Evolutionary conservation across 1,139 yeast genomes (phyloP).

Genomic region (Suhomyces chickasaworum): DNA sequence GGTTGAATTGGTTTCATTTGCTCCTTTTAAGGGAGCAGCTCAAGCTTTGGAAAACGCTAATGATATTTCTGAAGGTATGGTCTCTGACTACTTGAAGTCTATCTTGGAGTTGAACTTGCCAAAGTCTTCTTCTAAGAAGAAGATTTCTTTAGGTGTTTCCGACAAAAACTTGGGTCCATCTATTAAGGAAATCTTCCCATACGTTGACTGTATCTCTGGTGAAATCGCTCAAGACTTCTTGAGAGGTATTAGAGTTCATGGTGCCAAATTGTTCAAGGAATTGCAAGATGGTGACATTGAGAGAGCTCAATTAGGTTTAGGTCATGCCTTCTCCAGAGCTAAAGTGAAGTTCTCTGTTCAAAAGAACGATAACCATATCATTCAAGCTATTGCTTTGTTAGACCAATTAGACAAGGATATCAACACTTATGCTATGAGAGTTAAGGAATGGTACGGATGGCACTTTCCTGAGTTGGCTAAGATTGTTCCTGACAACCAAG

Average conservation of each 20-base stretch:
- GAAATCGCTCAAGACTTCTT: slow-evolving; percentile 93
- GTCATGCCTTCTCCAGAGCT: slow-evolving; percentile 98
- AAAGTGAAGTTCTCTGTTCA: slow-evolving; percentile 98
- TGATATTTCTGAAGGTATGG: slow-evolving; percentile 96
- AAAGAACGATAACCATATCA: slow-evolving; percentile 97
- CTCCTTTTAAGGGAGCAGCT: slow-evolving; percentile 99
- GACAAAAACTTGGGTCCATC: slow-evolving; percentile 97
- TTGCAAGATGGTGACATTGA: slow-evolving; percentile 94
- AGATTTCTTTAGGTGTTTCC: slow-evolving; percentile 78
- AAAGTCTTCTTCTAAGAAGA: slow-evolving; percentile 71
- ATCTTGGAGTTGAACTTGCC: slow-evolving; percentile 90
- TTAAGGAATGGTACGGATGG: slow-evolving; percentile 99
- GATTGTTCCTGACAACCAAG: slow-evolving; percentile 88
- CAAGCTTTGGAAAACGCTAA: slow-evolving; percentile 98
- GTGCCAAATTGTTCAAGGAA: slow-evolving; percentile 85
- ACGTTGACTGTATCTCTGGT: slow-evolving; percentile 84
- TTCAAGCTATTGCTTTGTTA: slow-evolving; percentile 95
- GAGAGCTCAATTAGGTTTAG: slow-evolving; percentile 97
- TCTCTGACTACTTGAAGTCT: slow-evolving; percentile 87
- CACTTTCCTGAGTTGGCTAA: slow-evolving; percentile 99
- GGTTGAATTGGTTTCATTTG: slow-evolving; percentile 91
- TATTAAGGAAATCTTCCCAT: slow-evolving; percentile 86
- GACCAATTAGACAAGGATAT: slow-evolving; percentile 97
- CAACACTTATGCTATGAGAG: slow-evolving; percentile 98
- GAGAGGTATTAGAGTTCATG: slow-evolving; percentile 93